Conservation (phyloP, 208 protist species). For the Leishmania martiniquensis region DNA sequence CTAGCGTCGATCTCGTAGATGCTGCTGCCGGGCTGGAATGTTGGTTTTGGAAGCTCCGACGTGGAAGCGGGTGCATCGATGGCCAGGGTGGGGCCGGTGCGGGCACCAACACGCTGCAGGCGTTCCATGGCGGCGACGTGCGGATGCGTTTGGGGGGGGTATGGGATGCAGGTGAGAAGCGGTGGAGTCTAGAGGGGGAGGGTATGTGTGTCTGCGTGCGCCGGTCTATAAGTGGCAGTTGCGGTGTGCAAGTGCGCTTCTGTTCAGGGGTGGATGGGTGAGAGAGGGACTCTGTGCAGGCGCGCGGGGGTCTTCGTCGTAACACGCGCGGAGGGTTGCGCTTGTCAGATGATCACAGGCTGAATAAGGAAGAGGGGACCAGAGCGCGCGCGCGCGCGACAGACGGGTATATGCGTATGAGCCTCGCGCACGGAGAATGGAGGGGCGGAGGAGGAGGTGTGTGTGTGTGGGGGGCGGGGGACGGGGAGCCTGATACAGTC, state of each 20-base stretch:
- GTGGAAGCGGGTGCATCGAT: constrained; percentile 12
- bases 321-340: neutral
- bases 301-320: neutral
- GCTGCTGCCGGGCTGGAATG: constrained; percentile 46
- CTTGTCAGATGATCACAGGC: no score
- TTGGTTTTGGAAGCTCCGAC: constrained; percentile 43
- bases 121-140: constrained; percentile 14
- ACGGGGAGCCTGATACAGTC: neutral
- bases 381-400: neutral
- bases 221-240: neutral
- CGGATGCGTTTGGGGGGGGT: neutral
- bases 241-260: neutral
- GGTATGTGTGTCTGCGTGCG: neutral
- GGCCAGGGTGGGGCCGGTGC: constrained; percentile 5
- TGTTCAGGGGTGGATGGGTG: neutral
- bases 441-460: neutral
- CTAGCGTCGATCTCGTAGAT: constrained; percentile 60
- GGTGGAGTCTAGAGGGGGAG: neutral
- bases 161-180: neutral
- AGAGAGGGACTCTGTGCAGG: neutral
- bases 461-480: neutral
- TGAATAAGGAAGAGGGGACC: neutral
- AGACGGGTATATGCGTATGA: neutral
- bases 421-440: neutral
- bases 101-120: constrained; percentile 19